Percentiles rank a stretch among this genome's conserved stretches.
Evolutionary conservation across 1,139 yeast genomes (phyloP).

Genomic region (Wickerhamomyces sp.): DNA sequence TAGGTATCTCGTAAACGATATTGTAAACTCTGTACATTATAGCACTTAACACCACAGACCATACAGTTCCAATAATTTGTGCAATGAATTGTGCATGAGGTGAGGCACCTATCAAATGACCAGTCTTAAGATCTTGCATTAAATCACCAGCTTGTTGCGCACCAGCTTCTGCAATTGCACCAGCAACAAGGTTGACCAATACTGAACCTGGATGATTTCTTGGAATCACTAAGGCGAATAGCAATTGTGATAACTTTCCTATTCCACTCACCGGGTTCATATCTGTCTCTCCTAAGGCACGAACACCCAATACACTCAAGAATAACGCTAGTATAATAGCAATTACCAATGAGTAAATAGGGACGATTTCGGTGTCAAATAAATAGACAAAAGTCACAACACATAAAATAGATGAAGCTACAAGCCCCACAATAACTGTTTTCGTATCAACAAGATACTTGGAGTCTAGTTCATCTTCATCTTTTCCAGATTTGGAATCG

Average conservation of each 20-base stretch:
- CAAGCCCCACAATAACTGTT: conserved; percentile 56
- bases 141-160: conserved; percentile 98
- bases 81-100: conserved; percentile 91
- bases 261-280: conserved; percentile 95
- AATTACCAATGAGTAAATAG: conserved; percentile 60
- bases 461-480: conserved; percentile 27
- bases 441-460: conserved; percentile 47
- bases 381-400: conserved; percentile 57
- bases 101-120: conserved; percentile 86
- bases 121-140: conserved; percentile 96
- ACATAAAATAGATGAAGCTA: conserved; percentile 63
- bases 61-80: conserved; percentile 80
- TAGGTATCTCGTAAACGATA: conserved; percentile 79
- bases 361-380: conserved; percentile 62
- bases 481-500: background rate
- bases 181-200: conserved; percentile 83
- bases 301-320: conserved; percentile 79
- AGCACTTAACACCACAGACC: conserved; percentile 76
- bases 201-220: conserved; percentile 73
- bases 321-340: conserved; percentile 75
- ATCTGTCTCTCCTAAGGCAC: conserved; percentile 96
- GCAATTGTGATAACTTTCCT: conserved; percentile 85
- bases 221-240: conserved; percentile 84
- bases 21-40: conserved; percentile 81
- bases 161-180: conserved; percentile 97